Base-by-base conservation (phyloP, 306 rosid genomes). In the Purshia tridentata region DNA sequence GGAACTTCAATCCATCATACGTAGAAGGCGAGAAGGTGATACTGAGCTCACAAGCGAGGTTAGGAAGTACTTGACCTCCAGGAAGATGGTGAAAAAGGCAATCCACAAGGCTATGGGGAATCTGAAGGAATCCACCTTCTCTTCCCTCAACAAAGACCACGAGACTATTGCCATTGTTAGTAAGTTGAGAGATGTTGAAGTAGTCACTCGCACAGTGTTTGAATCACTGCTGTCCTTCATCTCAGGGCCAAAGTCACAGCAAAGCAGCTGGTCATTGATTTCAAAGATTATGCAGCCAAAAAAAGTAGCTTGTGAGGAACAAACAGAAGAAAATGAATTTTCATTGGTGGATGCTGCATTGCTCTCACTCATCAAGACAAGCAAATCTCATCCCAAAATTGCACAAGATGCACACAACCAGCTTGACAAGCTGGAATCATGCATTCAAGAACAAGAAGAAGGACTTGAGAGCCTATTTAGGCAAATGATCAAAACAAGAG, bases 401-500 rank as follows among this genome's bases (percentile, higher is more conserved):
- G 39, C 12, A 8, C 47, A 37, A 1, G 55, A 64, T 48, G 73
- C 12, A 11, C 69, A 72, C 6, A 78, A 52, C 58, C 71, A 63
- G 52, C 68, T 72, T 19, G 49, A 22, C n/a, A 56, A 70, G 4
- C 62, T 70, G 41, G 72, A 77, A 13, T 23, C 68, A 15, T 77
- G 76, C 66, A 53, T 77, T 62, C 55, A 70, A 70, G 67, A 70
- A 7, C 72, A 51, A 0, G 72, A 77, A 62, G 67, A 70, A 62
- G 44, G 51, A 52, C 29, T 61, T 18, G 67, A 70, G 19, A 19
- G 45, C 60, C 63, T 76, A 29, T 73, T 55, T 55, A 73, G 87
- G 72, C 77, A 62, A 40, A 16, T 83, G 11, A 73, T 83, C 47
- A 80, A 77, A 76, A 83, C 81, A 20, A 83, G 84, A 58, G 87